Percentiles rank a stretch among this genome's conserved stretches.
Evolutionary conservation across 2,329 filamentous ascomycete species (phyloP).

Genomic region (Orbilia oligospora): DNA sequence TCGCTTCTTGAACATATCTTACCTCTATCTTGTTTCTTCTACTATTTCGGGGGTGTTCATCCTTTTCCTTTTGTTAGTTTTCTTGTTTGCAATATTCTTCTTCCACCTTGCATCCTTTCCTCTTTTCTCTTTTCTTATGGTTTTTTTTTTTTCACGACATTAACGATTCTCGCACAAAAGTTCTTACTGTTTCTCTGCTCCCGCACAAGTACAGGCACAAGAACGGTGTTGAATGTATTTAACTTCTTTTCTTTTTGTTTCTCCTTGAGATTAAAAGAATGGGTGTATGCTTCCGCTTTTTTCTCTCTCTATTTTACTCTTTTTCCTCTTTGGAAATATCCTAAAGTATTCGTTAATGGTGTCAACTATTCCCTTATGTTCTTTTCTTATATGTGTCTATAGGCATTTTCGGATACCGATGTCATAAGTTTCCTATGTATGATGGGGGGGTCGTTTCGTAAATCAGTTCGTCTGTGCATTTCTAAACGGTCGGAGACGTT

Average conservation of each 20-base stretch:
- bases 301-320: not conserved
- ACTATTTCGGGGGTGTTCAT: slow-evolving; percentile 12
- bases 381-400: slow-evolving; percentile 17
- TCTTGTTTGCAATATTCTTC: slow-evolving; percentile 19
- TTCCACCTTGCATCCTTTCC: slow-evolving; percentile 9
- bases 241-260: slow-evolving; percentile 39
- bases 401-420: slow-evolving; percentile 32
- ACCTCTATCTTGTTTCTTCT: slow-evolving; percentile 17
- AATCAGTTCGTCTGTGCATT: not conserved
- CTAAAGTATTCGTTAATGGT: slow-evolving; percentile 25
- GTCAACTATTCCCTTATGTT: slow-evolving; percentile 7
- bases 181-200: slow-evolving; percentile 54
- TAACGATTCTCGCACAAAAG: slow-evolving; percentile 45
- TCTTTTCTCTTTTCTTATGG: not conserved
- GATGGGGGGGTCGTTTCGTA: not conserved
- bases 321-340: slow-evolving; percentile 29
- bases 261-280: slow-evolving; percentile 32
- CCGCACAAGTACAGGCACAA: slow-evolving; percentile 39
- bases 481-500: no score
- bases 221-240: slow-evolving; percentile 61
- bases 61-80: no score
- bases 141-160: slow-evolving; percentile 19
- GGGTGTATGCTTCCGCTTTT: slow-evolving; percentile 35
- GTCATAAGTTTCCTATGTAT: slow-evolving; percentile 21
- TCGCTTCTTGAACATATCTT: slow-evolving; percentile 3